Conservation (phyloP, 176 grass and related monocot species). For the Luzula sylvatica region DNA sequence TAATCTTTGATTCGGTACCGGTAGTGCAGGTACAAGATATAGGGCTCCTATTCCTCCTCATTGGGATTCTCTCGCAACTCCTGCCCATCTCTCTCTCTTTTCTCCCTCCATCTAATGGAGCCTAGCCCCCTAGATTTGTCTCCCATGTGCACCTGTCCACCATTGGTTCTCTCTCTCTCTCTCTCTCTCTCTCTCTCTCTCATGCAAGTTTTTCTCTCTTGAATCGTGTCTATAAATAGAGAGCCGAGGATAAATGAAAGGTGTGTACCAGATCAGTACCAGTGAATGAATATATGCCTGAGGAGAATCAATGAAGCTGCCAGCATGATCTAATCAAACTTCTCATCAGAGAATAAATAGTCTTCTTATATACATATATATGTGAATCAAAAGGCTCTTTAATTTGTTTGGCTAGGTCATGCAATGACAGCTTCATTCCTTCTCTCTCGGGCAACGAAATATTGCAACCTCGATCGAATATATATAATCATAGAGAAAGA, state of each 20-base stretch:
- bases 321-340: constrained; percentile 98
- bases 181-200: constrained; percentile 8
- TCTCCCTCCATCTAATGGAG: constrained; percentile 14
- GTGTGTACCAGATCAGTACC: neutral
- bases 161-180: neutral
- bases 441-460: constrained; percentile 43
- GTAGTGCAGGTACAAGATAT: too few relatives aligned
- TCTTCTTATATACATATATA: too few relatives aligned
- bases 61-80: constrained; percentile 13
- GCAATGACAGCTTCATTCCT: constrained; percentile 95
- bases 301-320: constrained; percentile 84
- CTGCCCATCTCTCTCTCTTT: constrained; percentile 6
- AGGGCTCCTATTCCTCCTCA: neutral
- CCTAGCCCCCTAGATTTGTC: constrained; percentile 23
- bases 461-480: too few relatives aligned
- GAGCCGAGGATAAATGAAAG: constrained; percentile 5
- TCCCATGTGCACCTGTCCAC: constrained; percentile 22
- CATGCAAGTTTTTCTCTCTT: neutral
- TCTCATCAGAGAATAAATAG: neutral
- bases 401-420: constrained; percentile 56
- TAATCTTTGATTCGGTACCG: too few relatives aligned
- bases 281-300: constrained; percentile 32
- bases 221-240: constrained; percentile 25
- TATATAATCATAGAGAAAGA: too few relatives aligned
- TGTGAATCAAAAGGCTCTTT: neutral